Evolutionary conservation across 306 rosid species (phyloP).

Genomic region (Mimosa pudica): DNA sequence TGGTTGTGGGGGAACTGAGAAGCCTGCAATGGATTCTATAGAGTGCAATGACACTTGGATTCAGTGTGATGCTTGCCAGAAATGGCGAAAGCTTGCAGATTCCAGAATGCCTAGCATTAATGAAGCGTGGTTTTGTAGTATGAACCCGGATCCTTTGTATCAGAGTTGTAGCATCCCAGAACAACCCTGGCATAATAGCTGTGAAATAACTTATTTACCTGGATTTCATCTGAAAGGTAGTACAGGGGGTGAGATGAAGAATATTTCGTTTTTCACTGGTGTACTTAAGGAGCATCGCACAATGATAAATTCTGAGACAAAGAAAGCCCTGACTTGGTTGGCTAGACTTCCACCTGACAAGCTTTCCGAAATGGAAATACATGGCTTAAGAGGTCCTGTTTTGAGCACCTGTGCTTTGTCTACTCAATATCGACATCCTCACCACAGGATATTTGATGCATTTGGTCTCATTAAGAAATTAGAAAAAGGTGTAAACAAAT

Average conservation of each 20-base stretch:
- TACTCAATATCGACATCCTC: constrained; percentile 48
- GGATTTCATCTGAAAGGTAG: constrained; percentile 83
- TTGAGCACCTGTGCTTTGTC: constrained; percentile 42
- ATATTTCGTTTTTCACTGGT: constrained; percentile 69
- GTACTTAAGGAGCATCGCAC: constrained; percentile 80
- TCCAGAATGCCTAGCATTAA: constrained; percentile 52
- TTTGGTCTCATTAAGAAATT: constrained; percentile 76
- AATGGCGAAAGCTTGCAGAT: constrained; percentile 78
- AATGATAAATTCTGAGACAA: constrained; percentile 65
- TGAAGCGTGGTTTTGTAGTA: constrained; percentile 93
- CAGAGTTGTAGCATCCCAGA: constrained; percentile 78
- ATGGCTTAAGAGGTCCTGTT: constrained; percentile 75
- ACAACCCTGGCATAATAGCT: constrained; percentile 56
- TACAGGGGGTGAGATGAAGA: constrained; percentile 68
- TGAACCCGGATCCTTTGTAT: constrained; percentile 70
- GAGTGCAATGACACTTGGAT: constrained; percentile 78
- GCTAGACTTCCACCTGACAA: constrained; percentile 61
- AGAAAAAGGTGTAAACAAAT: constrained; percentile 65
- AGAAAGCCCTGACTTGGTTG: constrained; percentile 82
- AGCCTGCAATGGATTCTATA: constrained; percentile 34
- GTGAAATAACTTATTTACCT: constrained; percentile 62
- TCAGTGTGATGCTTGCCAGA: constrained; percentile 90
- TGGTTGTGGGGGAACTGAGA: constrained; percentile 37
- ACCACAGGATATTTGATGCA: constrained; percentile 72
- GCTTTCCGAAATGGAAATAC: constrained; percentile 74